Conservation (phyloP, 306 rosid genomes). For the Mucuna pruriens region DNA sequence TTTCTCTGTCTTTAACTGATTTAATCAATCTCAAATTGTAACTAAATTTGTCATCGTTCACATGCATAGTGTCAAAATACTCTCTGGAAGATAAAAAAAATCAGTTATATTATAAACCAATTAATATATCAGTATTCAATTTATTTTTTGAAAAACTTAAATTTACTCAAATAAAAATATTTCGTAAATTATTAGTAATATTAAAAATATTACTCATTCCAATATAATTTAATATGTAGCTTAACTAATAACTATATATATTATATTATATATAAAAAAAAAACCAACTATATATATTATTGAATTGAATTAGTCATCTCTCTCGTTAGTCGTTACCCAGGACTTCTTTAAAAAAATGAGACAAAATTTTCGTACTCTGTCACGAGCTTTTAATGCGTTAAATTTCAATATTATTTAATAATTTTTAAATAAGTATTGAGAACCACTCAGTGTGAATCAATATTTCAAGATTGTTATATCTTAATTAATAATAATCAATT, state of each 20-base stretch:
- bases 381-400: not conserved
- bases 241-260: not conserved
- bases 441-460: no score
- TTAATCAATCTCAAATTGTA: not conserved
- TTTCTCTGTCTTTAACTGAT: not conserved
- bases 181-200: not conserved
- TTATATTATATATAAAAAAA: no score
- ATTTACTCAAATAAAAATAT: not conserved
- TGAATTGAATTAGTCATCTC: not conserved
- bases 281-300: not conserved
- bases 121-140: no score
- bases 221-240: not conserved
- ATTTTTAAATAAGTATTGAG: no score
- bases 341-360: not conserved
- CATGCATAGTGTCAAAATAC: not conserved
- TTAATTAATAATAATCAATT: no score
- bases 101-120: no score
- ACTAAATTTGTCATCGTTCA: not conserved
- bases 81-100: not conserved
- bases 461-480: no score
- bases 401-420: not conserved
- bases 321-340: not conserved
- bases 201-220: not conserved
- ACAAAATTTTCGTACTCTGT: not conserved
- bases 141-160: not conserved